Conservation (phyloP, 306 rosid species). For the Vigna hirtella region DNA sequence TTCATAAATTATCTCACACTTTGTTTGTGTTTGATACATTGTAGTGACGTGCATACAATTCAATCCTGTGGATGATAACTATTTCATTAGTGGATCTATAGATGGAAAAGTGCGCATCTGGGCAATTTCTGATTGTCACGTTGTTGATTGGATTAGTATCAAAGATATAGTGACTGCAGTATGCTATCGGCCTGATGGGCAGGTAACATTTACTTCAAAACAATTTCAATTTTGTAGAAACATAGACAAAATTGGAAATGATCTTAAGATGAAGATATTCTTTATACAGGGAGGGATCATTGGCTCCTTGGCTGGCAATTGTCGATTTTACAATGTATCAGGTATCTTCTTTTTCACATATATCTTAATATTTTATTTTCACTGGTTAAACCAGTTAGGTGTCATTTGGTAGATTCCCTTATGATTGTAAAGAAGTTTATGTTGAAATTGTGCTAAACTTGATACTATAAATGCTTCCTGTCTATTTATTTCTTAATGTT, state of each 20-base stretch:
- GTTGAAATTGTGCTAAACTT: background rate
- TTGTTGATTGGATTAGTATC: conserved; percentile 84
- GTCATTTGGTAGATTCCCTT: conserved; percentile 35
- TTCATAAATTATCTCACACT: conserved; percentile 36
- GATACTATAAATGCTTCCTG: background rate
- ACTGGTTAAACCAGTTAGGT: conserved; percentile 30
- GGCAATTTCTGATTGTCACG: conserved; percentile 76
- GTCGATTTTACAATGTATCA: conserved; percentile 76
- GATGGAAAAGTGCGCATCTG: conserved; percentile 99
- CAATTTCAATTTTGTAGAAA: conserved; percentile 39
- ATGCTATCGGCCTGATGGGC: conserved; percentile 92
- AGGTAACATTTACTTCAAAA: conserved; percentile 59
- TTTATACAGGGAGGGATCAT: conserved; percentile 79
- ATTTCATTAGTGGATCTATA: conserved; percentile 95
- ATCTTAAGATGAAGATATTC: conserved; percentile 38
- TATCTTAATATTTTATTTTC: conserved; percentile 18
- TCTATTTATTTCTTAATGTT: background rate
- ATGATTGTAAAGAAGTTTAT: conserved; percentile 1
- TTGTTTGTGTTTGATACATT: conserved; percentile 42
- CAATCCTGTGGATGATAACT: conserved; percentile 87
- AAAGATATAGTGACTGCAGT: conserved; percentile 89
- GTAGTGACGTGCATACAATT: conserved; percentile 93
- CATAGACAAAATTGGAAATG: conserved; percentile 23
- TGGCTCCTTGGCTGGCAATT: conserved; percentile 83
- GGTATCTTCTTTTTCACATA: conserved; percentile 56